Base-by-base conservation (phyloP, 768 basidiomycete species). In the Lepiota venenata region DNA sequence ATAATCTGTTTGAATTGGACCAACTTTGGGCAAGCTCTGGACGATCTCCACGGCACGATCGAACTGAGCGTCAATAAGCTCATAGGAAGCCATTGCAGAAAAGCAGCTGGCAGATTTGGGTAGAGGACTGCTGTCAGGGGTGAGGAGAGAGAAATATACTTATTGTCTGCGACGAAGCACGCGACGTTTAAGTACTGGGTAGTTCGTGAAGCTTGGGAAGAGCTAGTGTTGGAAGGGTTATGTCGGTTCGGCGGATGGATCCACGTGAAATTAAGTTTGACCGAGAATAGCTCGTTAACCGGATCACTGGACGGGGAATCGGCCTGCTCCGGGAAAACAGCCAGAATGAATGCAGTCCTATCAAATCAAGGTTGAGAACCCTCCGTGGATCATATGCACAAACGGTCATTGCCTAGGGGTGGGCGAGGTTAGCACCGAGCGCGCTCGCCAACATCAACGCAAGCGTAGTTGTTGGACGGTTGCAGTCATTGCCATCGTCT, bases 21-120 rank as follows among this genome's bases (percentile, higher is more conserved):
- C 93, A 9, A 84, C 91, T 76, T 96, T 96, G 1, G 95, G 93
- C 29, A 97, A 74, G 55, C 89, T 73, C 67, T 98, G 95, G 3
- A 97, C 87, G 52, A 98, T 96, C 69, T 95, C 88, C 9, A 98
- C 94, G 3, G 95, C 93, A 25, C 94, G 83, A 74, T 93, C 84
- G 70, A 98, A 98, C 69, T 95, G 93, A 46, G 81, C 80, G 60
- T 91, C 85, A 59, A 91, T 86, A 59, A 86, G 79, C 64, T 80
- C 76, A 42, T 73, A 77, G 21, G 86, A 81, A 52, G 82, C 77
- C 87, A 88, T 87, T 57, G 8, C n/a, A n/a, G 20, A 22, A 18
- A 25, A 14, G 21, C 21, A 21, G 43, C 14, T 10, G 25, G 25
- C 27, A 22, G 8, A 15, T 15, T 4, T 22, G 14, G 25, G 43